phyloP scores from a whole-genome alignment of 2,329 filamentous ascomycete species.

The Ophidiomyces ophidiicola region DNA sequence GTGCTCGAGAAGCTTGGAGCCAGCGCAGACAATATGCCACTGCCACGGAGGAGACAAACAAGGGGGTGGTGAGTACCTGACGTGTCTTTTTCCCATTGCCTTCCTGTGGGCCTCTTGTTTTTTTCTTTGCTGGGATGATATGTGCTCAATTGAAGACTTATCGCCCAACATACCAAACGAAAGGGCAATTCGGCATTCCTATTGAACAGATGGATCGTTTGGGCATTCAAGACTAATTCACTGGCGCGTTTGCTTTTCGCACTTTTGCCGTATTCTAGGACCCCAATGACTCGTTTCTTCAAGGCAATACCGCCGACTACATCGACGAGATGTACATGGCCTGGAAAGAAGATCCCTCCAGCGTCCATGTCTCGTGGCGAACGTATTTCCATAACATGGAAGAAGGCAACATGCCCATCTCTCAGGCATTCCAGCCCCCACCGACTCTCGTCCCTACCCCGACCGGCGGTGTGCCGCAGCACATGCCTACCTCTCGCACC shows the following conservation, averaged over 20 bases:
- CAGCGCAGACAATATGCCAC: constrained; percentile 47
- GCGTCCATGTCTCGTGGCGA: constrained; percentile 96
- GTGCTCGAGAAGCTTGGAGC: constrained; percentile 24
- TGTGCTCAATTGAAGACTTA: neutral
- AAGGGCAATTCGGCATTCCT: neutral
- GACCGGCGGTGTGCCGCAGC: constrained; percentile 61
- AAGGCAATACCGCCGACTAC: constrained; percentile 95
- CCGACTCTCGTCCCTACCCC: constrained; percentile 79
- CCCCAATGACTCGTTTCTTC: constrained; percentile 89
- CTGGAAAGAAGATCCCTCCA: constrained; percentile 87
- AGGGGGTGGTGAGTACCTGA: constrained; percentile 46
- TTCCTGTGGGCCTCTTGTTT: constrained; percentile 3
- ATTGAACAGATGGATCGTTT: too few relatives aligned
- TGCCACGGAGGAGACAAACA: constrained; percentile 45
- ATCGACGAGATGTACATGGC: constrained; percentile 99
- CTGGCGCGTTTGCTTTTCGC: constrained; percentile 16
- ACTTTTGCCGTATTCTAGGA: constrained; percentile 51
- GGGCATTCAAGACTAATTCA: constrained; percentile 18
- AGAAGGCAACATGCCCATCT: constrained; percentile 91
- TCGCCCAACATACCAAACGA: neutral
- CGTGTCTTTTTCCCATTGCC: constrained; percentile 9
- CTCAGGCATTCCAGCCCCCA: constrained; percentile 90
- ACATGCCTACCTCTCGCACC: constrained; percentile 57
- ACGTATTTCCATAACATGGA: constrained; percentile 99
- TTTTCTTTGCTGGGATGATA: neutral